Conservation (phyloP, 2,329 filamentous ascomycete genomes). For the Alternaria triticimaculans region DNA sequence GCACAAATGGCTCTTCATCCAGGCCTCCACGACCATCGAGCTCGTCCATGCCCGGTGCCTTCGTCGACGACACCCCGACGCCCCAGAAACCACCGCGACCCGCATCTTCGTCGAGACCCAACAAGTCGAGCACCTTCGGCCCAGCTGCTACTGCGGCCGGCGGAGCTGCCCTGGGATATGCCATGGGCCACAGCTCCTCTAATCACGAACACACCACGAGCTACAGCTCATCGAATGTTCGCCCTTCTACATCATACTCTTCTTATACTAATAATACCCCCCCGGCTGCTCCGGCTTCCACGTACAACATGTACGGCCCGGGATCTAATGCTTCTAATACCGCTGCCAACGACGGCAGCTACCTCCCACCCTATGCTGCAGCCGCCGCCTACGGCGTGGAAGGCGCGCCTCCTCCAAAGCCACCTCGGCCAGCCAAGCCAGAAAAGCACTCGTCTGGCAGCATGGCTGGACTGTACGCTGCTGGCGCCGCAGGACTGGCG, state of each 20-base stretch:
- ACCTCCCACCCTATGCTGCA: constrained; percentile 42
- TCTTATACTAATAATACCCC: constrained; percentile 31
- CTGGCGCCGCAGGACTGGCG: constrained; percentile 55
- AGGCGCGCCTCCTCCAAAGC: constrained; percentile 39
- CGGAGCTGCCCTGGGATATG: constrained; percentile 54
- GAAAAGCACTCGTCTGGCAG: constrained; percentile 54
- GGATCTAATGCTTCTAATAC: constrained; percentile 31
- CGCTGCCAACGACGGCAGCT: constrained; percentile 40
- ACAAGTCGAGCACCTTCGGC: constrained; percentile 42
- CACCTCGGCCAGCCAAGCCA: constrained; percentile 47
- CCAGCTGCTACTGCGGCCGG: constrained; percentile 46
- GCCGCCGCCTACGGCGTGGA: constrained; percentile 18
- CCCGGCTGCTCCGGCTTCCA: constrained; percentile 16
- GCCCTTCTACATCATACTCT: constrained; percentile 33
- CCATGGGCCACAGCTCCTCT: constrained; percentile 43
- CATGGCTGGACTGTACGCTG: constrained; percentile 54
- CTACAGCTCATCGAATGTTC: constrained; percentile 32
- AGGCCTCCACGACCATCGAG: constrained; percentile 46
- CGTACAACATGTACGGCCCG: constrained; percentile 37
- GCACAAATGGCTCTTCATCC: constrained; percentile 26
- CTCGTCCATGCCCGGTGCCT: constrained; percentile 45
- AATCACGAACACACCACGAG: constrained; percentile 34
- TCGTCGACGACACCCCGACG: constrained; percentile 38
- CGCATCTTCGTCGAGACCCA: constrained; percentile 31
- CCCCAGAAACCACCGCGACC: constrained; percentile 44